Conservation (phyloP, 1,284 basidiomycete species). For the Malassezia psittaci region DNA sequence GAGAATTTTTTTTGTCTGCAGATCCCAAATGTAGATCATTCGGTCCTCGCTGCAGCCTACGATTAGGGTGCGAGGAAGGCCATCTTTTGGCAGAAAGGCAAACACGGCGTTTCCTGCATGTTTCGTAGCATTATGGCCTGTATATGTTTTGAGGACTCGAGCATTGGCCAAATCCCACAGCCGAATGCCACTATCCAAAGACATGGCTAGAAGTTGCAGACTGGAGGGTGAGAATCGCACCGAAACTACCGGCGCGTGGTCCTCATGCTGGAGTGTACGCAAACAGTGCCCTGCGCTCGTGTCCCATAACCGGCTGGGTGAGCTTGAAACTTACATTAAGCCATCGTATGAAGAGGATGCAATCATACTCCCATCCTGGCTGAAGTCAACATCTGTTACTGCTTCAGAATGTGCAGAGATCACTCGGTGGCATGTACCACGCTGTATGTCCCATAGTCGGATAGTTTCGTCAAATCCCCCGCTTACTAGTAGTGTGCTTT, state of each 20-base stretch:
- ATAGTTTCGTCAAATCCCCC: slow-evolving; percentile 92
- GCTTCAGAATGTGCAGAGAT: slow-evolving; percentile 89
- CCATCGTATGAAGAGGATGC: slow-evolving; percentile 92
- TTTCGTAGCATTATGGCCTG: slow-evolving; percentile 68
- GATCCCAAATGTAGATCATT: slow-evolving; percentile 77
- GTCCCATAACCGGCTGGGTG: slow-evolving; percentile 60
- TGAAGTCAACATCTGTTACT: slow-evolving; percentile 84
- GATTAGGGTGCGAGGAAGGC: slow-evolving; percentile 48
- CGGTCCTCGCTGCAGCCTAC: slow-evolving; percentile 82
- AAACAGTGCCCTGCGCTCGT: slow-evolving; percentile 90
- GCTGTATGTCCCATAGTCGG: slow-evolving; percentile 84
- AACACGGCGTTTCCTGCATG: slow-evolving; percentile 52
- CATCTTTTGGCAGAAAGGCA: slow-evolving; percentile 15
- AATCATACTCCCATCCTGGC: slow-evolving; percentile 83
- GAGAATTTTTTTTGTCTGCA: slow-evolving; percentile 68
- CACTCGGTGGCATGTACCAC: slow-evolving; percentile 48
- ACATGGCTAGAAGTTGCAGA: slow-evolving; percentile 72
- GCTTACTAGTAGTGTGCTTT: slow-evolving; percentile 75
- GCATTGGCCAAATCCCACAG: slow-evolving; percentile 90
- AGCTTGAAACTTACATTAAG: slow-evolving; percentile 58
- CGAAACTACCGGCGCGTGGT: slow-evolving; percentile 80
- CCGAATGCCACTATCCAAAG: slow-evolving; percentile 81
- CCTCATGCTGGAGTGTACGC: slow-evolving; percentile 89
- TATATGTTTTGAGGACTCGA: slow-evolving; percentile 83
- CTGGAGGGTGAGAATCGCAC: slow-evolving; percentile 85